Evolutionary conservation across 176 grass and related monocot genomes (phyloP).

Genomic region (Avena insularis): DNA sequence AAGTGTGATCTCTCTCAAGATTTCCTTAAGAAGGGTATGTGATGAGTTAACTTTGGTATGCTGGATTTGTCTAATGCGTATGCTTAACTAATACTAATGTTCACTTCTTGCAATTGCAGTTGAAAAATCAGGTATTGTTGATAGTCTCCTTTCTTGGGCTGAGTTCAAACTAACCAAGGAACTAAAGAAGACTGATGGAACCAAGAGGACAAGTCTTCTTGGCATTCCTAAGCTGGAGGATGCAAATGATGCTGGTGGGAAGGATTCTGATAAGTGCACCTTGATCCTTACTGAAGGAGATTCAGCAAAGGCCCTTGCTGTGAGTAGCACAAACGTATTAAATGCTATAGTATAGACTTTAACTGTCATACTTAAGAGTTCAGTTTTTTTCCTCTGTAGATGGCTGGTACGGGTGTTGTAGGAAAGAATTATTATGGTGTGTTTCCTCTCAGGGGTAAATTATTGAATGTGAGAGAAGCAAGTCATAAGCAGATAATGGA

Average conservation of each 20-base stretch:
- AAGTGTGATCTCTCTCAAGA: constrained; percentile 67
- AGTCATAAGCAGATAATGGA: constrained; percentile 84
- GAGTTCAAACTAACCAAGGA: constrained; percentile 88
- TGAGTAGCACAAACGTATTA: constrained; percentile 40
- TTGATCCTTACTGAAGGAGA: constrained; percentile 97
- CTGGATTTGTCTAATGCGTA: background rate
- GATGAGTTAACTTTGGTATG: background rate
- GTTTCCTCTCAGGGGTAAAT: constrained; percentile 89
- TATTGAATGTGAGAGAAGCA: constrained; percentile 92
- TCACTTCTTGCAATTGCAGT: constrained; percentile 52
- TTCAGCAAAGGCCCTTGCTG: constrained; percentile 94
- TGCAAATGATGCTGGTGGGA: constrained; percentile 85
- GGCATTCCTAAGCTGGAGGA: constrained; percentile 83
- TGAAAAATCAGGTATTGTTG: constrained; percentile 63
- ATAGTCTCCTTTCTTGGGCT: constrained; percentile 60
- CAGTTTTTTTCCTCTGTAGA: constrained; percentile 49
- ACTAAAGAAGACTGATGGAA: constrained; percentile 86
- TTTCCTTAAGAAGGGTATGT: constrained; percentile 73
- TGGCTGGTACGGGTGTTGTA: constrained; percentile 79
- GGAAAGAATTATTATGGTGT: constrained; percentile 86
- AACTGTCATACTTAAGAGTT: background rate
- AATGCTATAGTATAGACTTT: background rate
- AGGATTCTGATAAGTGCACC: constrained; percentile 70
- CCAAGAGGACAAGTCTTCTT: constrained; percentile 64
- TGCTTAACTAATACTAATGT: background rate